Conservation (phyloP, 83 land plant genomes). For the Picea abies region DNA sequence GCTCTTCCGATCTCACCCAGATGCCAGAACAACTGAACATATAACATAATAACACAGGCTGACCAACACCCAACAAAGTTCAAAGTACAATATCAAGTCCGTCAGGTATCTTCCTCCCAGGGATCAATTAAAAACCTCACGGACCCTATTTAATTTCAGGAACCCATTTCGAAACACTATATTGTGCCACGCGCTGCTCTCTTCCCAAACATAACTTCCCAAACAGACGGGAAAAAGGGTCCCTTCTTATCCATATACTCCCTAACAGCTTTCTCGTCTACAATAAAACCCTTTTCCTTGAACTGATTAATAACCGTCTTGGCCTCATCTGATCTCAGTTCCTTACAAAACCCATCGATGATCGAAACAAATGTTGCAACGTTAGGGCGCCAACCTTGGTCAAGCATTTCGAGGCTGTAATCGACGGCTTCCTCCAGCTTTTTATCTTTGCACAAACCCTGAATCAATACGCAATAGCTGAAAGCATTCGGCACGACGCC, state of each 20-base stretch:
- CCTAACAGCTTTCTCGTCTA: constrained; percentile 54
- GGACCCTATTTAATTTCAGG: too few species aligned
- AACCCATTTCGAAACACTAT: too few species aligned
- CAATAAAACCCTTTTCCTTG: constrained; percentile 36
- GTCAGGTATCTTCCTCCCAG: too few species aligned
- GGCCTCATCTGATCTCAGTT: constrained; percentile 52
- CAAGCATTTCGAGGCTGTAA: constrained; percentile 57
- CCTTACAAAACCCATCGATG: constrained; percentile 40
- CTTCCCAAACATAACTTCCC: constrained; percentile 31
- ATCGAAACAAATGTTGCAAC: constrained; percentile 37
- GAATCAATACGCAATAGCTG: constrained; percentile 47
- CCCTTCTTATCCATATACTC: constrained; percentile 61
- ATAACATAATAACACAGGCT: too few species aligned
- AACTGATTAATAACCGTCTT: constrained; percentile 28
- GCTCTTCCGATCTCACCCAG: too few species aligned
- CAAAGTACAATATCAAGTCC: too few species aligned
- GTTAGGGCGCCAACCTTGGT: constrained; percentile 57
- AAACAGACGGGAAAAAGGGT: constrained; percentile 31
- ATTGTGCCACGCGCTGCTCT: too few species aligned
- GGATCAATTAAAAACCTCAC: too few species aligned
- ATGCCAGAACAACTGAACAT: too few species aligned
- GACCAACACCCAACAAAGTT: too few species aligned
- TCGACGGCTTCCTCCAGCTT: constrained; percentile 46
- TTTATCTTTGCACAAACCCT: constrained; percentile 46
- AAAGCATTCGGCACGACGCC: constrained; percentile 61